These are phyloP conservation scores for Chaetomium tenue DNA, from an alignment of 495 filamentous ascomycete genomes.

Conservation along the genomic window DNA sequence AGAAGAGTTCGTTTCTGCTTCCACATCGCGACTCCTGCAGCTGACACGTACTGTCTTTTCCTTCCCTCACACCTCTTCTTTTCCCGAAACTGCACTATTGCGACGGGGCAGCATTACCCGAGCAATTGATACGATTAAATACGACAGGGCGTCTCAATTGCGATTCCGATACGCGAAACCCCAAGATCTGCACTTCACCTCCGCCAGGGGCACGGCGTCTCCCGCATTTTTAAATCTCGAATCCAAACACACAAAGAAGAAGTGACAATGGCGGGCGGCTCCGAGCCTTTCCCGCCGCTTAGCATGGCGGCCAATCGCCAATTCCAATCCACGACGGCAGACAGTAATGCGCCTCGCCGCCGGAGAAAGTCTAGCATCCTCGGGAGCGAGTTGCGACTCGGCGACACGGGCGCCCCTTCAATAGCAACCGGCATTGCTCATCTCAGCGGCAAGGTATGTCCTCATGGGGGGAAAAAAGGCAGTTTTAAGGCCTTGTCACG, in stretches of 20 bases:
- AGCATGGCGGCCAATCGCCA: slow-evolving; percentile 45
- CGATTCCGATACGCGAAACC: background rate
- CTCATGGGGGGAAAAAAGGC: slow-evolving; percentile 7
- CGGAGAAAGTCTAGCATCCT: slow-evolving; percentile 52
- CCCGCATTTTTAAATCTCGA: background rate
- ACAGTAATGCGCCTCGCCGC: slow-evolving; percentile 39
- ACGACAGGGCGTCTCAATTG: background rate
- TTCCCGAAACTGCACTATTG: too few species aligned
- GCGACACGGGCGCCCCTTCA: slow-evolving; percentile 50
- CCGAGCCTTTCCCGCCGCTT: slow-evolving; percentile 50
- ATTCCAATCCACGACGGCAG: slow-evolving; percentile 26
- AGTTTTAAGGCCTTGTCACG: background rate
- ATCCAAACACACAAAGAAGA: background rate
- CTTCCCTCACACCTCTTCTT: background rate
- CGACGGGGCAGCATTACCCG: background rate
- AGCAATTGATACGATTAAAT: background rate
- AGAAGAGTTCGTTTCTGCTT: background rate
- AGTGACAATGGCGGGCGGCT: slow-evolving; percentile 21
- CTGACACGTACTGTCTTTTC: background rate
- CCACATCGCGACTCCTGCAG: background rate
- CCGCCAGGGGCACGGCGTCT: background rate
- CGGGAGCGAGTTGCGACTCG: slow-evolving; percentile 43
- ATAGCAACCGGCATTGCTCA: slow-evolving; percentile 46
- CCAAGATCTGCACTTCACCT: background rate
- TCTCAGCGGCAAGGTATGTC: slow-evolving; percentile 32